These are phyloP conservation scores for Nitzschia palea DNA, from an alignment of 108 stramenopile species.

Conservation along the genomic window DNA sequence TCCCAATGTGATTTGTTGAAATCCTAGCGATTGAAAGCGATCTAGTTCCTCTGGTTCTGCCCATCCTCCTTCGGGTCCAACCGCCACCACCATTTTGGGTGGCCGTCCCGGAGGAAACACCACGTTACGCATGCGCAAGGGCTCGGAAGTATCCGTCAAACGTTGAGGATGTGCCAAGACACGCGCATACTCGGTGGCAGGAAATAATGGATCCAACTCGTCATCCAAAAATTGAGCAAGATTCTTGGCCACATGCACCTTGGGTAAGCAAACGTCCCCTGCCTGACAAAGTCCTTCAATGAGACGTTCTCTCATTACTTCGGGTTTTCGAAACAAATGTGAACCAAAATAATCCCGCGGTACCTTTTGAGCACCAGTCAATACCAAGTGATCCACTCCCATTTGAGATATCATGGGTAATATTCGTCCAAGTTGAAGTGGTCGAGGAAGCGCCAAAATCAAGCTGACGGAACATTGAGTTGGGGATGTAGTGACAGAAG, in stretches of 20 bases:
- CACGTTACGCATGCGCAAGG: constrained; percentile 56
- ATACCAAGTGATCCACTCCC: constrained; percentile 79
- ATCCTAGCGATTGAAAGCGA: constrained; percentile 58
- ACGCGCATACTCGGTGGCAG: constrained; percentile 55
- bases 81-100: constrained; percentile 65
- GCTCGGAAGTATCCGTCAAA: constrained; percentile 11
- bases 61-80: constrained; percentile 95
- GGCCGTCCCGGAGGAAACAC: constrained; percentile 47
- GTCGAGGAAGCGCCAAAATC: constrained; percentile 88
- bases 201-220: constrained; percentile 69
- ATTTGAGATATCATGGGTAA: constrained; percentile 89
- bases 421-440: constrained; percentile 79
- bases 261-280: constrained; percentile 71
- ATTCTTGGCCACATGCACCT: constrained; percentile 44
- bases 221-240: constrained; percentile 51
- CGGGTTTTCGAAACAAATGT: constrained; percentile 78
- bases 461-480: constrained; percentile 54
- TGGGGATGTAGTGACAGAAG: constrained; percentile 14
- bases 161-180: constrained; percentile 83
- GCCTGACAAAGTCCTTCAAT: constrained; percentile 83
- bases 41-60: constrained; percentile 85
- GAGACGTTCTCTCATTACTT: constrained; percentile 51
- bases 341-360: constrained; percentile 94
- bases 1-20: constrained; percentile 83
- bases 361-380: constrained; percentile 73